Evolutionary conservation across 352 stramenopile species (phyloP), one percentile per base, ranked within the genome.

Genomic region (Thraustotheca clavata): DNA sequence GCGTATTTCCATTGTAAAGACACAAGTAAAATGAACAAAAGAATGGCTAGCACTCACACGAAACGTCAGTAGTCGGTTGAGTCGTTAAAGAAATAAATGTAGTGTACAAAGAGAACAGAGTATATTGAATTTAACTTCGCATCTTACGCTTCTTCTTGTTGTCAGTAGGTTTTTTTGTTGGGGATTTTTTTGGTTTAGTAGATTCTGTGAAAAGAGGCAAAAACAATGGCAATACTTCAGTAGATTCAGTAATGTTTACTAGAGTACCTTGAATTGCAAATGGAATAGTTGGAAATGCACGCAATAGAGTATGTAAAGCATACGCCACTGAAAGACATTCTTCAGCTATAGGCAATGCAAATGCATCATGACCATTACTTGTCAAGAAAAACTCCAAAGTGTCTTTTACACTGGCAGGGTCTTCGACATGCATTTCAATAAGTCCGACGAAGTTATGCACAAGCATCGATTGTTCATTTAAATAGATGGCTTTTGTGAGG

Each of bases 391-490:
- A 9, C 5, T 49, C 33, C 16, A 62, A 9, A 29, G 9, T 27
- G n/a, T 50, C 55, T 35, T 38, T 29, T 8, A 41, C 55, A n/a
- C 31, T 48, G 31, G 49, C 55, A 26, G 34, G 35, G 34, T 62
- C 55, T 50, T 62, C 55, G 16, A 62, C 14, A 29, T 50, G 55
- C 20, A 62, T 27, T 27, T 62, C 55, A 16, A 62, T 48, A 26
- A 62, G 34, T 29, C 52, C 55, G 33, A 62, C 55, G 52, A 62
- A 62, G 33, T 31, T 54, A 32, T 62, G 55, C 20, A 62, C 55
- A 18, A 62, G 22, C 18, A 52, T 18, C 22, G 39, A 41, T 14
- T 5, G 14, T n/a, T 62, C 55, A 26, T 18, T 62, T 36, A 62
- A 62, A 47, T 48, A 62, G 5, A 48, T 20, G 27, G 55, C 55